Evolutionary conservation across 768 basidiomycete species (phyloP).

Genomic region (Phlegmacium glaucopus): DNA sequence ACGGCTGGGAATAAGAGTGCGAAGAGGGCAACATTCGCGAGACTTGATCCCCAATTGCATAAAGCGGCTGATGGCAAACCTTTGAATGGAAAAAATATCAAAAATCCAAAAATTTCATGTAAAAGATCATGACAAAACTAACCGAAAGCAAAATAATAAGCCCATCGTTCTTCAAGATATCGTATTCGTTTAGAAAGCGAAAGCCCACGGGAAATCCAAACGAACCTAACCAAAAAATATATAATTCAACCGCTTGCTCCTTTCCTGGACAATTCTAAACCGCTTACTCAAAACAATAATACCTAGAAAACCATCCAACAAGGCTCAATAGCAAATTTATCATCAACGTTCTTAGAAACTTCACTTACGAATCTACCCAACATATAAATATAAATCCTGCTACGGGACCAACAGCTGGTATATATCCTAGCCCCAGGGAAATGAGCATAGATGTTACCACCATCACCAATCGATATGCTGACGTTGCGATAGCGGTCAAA

Average conservation of each 20-base stretch:
- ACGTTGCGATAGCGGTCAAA: constrained; percentile 72
- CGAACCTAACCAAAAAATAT: constrained; percentile 44
- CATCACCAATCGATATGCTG: constrained; percentile 82
- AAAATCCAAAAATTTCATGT: neutral
- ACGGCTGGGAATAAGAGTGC: constrained; percentile 81
- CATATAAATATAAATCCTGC: constrained; percentile 73
- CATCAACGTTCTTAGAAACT: neutral
- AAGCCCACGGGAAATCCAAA: constrained; percentile 74
- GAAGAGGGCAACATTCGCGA: constrained; percentile 81
- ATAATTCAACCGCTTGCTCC: neutral
- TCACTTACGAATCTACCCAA: constrained; percentile 83
- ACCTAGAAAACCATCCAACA: constrained; percentile 38
- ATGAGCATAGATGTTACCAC: constrained; percentile 71
- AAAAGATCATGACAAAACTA: constrained; percentile 11
- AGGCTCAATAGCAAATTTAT: no score
- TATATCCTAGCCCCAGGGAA: constrained; percentile 57
- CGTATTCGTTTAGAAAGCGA: constrained; percentile 66
- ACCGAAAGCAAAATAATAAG: constrained; percentile 86
- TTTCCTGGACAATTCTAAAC: neutral
- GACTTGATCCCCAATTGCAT: constrained; percentile 68
- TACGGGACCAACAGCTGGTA: constrained; percentile 63
- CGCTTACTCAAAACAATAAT: constrained; percentile 86
- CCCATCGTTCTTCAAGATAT: constrained; percentile 85
- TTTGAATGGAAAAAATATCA: constrained; percentile 21
- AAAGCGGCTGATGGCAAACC: constrained; percentile 70